Evolutionary conservation across 371 early-diverging fungal species (phyloP), one percentile per base, ranked within the genome.

Genomic region (Mortierella sp.): DNA sequence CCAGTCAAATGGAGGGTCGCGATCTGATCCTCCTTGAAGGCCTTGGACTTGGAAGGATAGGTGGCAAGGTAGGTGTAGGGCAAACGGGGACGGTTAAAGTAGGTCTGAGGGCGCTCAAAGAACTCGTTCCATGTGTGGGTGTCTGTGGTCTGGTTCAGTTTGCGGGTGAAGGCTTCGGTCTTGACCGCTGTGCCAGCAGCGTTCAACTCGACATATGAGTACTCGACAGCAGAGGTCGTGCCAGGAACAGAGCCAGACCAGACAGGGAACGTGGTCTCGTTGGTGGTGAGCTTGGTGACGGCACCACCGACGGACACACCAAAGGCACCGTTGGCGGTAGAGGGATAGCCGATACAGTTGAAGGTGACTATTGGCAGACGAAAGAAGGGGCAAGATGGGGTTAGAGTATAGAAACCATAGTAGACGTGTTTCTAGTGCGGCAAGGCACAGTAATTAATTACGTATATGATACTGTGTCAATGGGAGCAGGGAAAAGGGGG

Each of bases 1-100:
- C 72, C 83, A 2, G 66, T 78, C 65, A 87, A 60, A 49, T 85
- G 80, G 21, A 87, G 56, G 5, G 87, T 87, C 27, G 84, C 82
- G 47, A 87, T 70, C 60, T 85, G 65, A 34, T 70, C 62, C 42
- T 76, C 78, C 62, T 70, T 70, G 50, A 76, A 76, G 21, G 65
- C 78, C 58, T 76, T 76, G 51, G 70, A 55, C 58, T 61, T 61
- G 23, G 78, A 76, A 19, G 78, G 70, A 30, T 56, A 76, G 12
- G 61, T 60, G 7, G 62, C 70, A 30, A 70, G 27, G 51, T 70
- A 76, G 27, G 78, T 54, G 59, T 76, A 76, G n/a, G 78, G 78
- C 31, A 70, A 42, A 8, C 65, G 64, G 17, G 50, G 50, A 43
- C 64, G 0, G 8, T 53, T 50, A 14, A 37, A 26, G n/a, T 57